Evolutionary conservation across 192 early-diverging fungal species (phyloP).

Genomic region (Globomyces pollinis-pini): DNA sequence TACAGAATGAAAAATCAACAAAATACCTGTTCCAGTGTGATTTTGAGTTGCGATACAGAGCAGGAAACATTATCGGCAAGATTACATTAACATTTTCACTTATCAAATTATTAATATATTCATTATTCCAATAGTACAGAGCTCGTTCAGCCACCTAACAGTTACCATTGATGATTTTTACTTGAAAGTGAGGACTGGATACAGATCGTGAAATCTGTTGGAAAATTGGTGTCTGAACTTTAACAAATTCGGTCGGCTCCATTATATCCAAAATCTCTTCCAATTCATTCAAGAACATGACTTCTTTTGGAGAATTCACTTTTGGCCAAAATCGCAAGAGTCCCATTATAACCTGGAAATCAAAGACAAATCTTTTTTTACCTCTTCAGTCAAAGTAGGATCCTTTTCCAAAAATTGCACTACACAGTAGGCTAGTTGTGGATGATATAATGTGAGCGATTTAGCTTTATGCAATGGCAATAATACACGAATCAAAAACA

Average conservation of each 20-base stretch:
- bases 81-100: constrained; percentile 85
- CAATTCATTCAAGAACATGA: constrained; percentile 98
- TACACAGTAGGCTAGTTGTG: constrained; percentile 95
- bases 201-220: constrained; percentile 87
- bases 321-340: constrained; percentile 97
- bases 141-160: constrained; percentile 92
- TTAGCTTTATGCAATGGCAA: constrained; percentile 95
- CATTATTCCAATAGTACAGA: constrained; percentile 98
- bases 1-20: constrained; percentile 27
- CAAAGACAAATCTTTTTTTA: constrained; percentile 32
- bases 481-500: constrained; percentile 86
- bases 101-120: constrained; percentile 94
- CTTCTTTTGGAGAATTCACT: constrained; percentile 98
- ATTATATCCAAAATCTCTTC: constrained; percentile 96
- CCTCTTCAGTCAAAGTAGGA: constrained; percentile 80
- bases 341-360: constrained; percentile 65
- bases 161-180: constrained; percentile 24
- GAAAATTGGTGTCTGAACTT: constrained; percentile 85
- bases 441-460: constrained; percentile 90
- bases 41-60: constrained; percentile 90
- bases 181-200: constrained; percentile 97
- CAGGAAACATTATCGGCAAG: constrained; percentile 91
- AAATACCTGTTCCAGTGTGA: constrained; percentile 98
- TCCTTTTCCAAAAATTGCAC: constrained; percentile 99
- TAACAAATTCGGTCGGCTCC: constrained; percentile 86